Evolutionary conservation across 805 yeast genomes (phyloP).

Genomic region (Nakazawaea populi): DNA sequence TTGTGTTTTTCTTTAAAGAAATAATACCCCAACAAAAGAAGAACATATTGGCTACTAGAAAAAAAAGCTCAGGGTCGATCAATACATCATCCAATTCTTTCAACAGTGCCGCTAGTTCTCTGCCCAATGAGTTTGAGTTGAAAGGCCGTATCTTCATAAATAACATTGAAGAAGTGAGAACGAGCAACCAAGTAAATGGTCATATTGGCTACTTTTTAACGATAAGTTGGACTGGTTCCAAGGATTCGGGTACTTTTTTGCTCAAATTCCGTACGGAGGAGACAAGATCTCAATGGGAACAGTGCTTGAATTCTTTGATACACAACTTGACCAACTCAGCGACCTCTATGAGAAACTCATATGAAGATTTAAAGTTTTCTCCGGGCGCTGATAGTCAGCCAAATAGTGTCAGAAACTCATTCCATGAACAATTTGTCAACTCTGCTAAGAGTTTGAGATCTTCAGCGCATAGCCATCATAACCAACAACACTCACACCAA

Average conservation of each 20-base stretch:
- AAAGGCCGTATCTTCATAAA: slow-evolving; percentile 80
- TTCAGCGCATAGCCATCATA: slow-evolving; percentile 7
- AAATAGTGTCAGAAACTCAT: slow-evolving; percentile 13
- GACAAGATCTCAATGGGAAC: slow-evolving; percentile 75
- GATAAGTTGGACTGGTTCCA: slow-evolving; percentile 78
- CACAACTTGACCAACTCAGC: slow-evolving; percentile 11
- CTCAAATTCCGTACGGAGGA: slow-evolving; percentile 83
- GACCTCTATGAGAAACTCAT: slow-evolving; percentile 1
- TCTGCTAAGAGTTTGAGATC: slow-evolving; percentile 11
- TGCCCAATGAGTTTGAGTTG: slow-evolving; percentile 37
- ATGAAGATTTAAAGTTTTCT: slow-evolving; percentile 16
- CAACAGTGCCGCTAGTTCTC: slow-evolving; percentile 1
- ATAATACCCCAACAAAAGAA: slow-evolving; percentile 31
- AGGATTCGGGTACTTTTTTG: slow-evolving; percentile 81
- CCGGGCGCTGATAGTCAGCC: slow-evolving; percentile 13
- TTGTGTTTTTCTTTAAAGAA: slow-evolving; percentile 61
- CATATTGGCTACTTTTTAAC: slow-evolving; percentile 51
- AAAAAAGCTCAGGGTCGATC: slow-evolving; percentile 41
- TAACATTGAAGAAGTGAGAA: slow-evolving; percentile 46
- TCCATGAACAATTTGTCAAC: slow-evolving; percentile 13
- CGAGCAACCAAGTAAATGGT: slow-evolving; percentile 14
- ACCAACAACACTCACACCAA: not conserved
- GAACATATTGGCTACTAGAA: slow-evolving; percentile 44
- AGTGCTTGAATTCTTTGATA: slow-evolving; percentile 38
- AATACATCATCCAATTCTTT: slow-evolving; percentile 22